Evolutionary conservation across 2,329 filamentous ascomycete species (phyloP).

Genomic region (Venturia aucupariae): DNA sequence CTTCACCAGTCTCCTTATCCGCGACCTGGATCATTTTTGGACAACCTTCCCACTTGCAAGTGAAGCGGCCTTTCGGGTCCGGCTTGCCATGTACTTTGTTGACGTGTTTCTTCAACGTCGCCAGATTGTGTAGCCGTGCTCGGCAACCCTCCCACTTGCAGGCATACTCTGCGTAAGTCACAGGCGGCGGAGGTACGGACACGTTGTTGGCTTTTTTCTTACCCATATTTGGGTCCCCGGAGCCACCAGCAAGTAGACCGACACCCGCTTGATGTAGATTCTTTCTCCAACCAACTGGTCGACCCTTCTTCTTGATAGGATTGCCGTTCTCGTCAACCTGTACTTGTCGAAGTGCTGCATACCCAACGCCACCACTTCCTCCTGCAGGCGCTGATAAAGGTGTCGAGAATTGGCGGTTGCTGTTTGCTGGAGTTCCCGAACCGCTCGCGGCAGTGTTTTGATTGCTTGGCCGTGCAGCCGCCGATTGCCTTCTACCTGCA

Average conservation of each 20-base stretch:
- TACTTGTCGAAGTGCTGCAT: slow-evolving; percentile 32
- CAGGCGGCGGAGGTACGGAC: slow-evolving; percentile 11
- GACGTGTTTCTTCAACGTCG: slow-evolving; percentile 50
- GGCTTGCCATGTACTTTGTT: slow-evolving; percentile 43
- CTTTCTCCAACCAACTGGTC: slow-evolving; percentile 43
- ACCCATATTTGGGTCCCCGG: slow-evolving; percentile 11
- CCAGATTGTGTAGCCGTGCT: slow-evolving; percentile 52
- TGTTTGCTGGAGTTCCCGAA: slow-evolving; percentile 1
- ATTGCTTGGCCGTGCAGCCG: neutral
- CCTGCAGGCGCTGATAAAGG: slow-evolving; percentile 11
- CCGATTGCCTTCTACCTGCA: neutral
- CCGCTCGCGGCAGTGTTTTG: neutral
- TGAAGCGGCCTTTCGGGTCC: slow-evolving; percentile 26
- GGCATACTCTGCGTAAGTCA: slow-evolving; percentile 39
- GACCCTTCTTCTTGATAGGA: slow-evolving; percentile 36
- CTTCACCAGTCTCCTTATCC: slow-evolving; percentile 22
- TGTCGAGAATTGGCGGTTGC: neutral
- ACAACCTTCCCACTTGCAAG: slow-evolving; percentile 40
- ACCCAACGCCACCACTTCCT: slow-evolving; percentile 23
- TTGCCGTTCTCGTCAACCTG: slow-evolving; percentile 25
- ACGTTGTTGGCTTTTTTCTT: slow-evolving; percentile 6
- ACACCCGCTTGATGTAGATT: slow-evolving; percentile 26
- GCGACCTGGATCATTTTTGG: slow-evolving; percentile 21
- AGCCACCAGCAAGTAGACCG: slow-evolving; percentile 5
- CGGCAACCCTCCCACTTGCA: slow-evolving; percentile 51